A percentile compares a stretch with the other conserved stretches of the same genome.
These are phyloP conservation scores for Podaxis pistillaris DNA, from an alignment of 768 basidiomycete genomes.

Conservation along the genomic window DNA sequence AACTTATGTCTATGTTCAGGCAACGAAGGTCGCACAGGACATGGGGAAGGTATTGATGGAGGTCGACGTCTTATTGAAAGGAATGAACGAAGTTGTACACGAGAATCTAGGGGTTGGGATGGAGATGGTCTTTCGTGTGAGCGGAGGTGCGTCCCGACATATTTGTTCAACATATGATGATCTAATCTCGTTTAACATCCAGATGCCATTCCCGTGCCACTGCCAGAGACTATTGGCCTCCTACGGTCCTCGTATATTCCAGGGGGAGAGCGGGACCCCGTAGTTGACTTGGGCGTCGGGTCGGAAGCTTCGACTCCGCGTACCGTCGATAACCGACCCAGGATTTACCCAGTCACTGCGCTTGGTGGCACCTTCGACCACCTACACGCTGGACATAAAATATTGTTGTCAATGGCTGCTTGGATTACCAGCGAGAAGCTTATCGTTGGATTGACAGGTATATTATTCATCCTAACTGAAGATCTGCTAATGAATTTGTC, in stretches of 20 bases:
- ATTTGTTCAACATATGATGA: not conserved
- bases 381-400: constrained; percentile 95
- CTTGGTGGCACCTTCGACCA: constrained; percentile 98
- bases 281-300: constrained; percentile 9
- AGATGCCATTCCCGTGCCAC: constrained; percentile 40
- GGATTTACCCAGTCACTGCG: constrained; percentile 65
- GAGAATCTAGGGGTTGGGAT: constrained; percentile 41
- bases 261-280: constrained; percentile 24
- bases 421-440: constrained; percentile 79
- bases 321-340: constrained; percentile 19
- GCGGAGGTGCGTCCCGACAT: constrained; percentile 38
- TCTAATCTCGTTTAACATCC: constrained; percentile 18
- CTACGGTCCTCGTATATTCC: constrained; percentile 38
- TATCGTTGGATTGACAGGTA: constrained; percentile 88
- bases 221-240: constrained; percentile 40
- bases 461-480: constrained; percentile 19
- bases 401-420: constrained; percentile 88
- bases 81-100: constrained; percentile 43
- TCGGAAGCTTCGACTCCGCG: not conserved
- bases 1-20: constrained; percentile 82
- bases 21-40: constrained; percentile 71
- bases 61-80: constrained; percentile 73
- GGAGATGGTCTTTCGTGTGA: constrained; percentile 48
- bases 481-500: constrained; percentile 9
- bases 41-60: constrained; percentile 70